These are phyloP conservation scores for Persicaria tinctoria DNA, from an alignment of 148 eudicot species.

Conservation along the genomic window DNA sequence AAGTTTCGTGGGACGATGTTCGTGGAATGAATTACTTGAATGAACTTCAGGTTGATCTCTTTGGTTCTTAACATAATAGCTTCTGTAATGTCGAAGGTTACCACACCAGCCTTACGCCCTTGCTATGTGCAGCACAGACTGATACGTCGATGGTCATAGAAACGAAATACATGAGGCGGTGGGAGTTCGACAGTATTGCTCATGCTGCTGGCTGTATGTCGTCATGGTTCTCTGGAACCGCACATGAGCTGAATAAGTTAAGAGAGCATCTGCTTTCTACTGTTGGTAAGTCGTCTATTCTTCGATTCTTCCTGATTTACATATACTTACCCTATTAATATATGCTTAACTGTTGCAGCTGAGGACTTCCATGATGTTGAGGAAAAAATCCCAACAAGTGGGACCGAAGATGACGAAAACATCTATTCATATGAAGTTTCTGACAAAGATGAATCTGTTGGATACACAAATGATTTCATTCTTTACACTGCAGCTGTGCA, in stretches of 20 bases:
- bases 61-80: not conserved
- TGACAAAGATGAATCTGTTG: not conserved
- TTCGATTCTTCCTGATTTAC: not conserved
- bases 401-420: constrained; percentile 15
- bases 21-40: constrained; percentile 88
- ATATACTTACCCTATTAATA: not conserved
- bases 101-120: not conserved
- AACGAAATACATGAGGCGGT: constrained; percentile 71
- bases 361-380: constrained; percentile 53
- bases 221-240: constrained; percentile 80
- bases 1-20: constrained; percentile 74
- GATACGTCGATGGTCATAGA: constrained; percentile 82
- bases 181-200: constrained; percentile 84
- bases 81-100: not conserved
- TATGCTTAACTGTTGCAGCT: constrained; percentile 16
- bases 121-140: constrained; percentile 38
- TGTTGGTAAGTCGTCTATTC: constrained; percentile 24
- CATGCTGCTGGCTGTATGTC: constrained; percentile 58
- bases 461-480: not conserved
- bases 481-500: not conserved
- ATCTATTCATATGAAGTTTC: constrained; percentile 8
- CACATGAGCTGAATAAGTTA: constrained; percentile 36
- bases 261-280: constrained; percentile 37
- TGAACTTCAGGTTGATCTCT: constrained; percentile 78
- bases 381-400: constrained; percentile 28